Evolutionary conservation across 163 green algal genomes (phyloP).

Genomic region (Botryococcus braunii): DNA sequence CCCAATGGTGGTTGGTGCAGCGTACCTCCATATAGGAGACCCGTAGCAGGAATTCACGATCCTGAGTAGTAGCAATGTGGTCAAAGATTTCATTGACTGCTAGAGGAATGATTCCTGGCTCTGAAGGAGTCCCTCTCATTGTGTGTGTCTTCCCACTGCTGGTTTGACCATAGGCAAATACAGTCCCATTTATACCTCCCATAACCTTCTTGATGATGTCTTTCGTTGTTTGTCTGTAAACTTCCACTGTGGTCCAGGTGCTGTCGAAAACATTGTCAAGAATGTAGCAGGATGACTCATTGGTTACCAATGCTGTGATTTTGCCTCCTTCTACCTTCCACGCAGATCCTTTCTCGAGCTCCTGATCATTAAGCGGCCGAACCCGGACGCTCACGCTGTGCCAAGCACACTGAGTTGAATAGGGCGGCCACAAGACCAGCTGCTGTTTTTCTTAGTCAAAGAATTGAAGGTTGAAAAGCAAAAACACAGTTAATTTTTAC

Average conservation of each 20-base stretch:
- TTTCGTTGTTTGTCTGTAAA: conserved; percentile 61
- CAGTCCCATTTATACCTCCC: conserved; percentile 85
- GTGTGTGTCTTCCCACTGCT: conserved; percentile 92
- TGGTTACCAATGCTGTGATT: conserved; percentile 29
- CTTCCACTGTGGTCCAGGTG: conserved; percentile 35
- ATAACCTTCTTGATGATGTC: conserved; percentile 71
- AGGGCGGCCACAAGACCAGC: not conserved
- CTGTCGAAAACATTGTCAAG: conserved; percentile 76
- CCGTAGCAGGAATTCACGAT: conserved; percentile 83
- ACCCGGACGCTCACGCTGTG: conserved; percentile 77
- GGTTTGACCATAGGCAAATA: conserved; percentile 95
- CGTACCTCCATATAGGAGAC: conserved; percentile 94
- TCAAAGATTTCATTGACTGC: conserved; percentile 83
- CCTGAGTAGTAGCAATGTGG: conserved; percentile 52
- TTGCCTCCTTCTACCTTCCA: conserved; percentile 64
- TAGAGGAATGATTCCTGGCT: conserved; percentile 76
- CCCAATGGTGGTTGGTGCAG: too few species aligned
- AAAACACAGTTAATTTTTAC: conserved; percentile 6
- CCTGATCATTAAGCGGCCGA: conserved; percentile 64
- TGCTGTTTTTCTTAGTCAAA: not conserved
- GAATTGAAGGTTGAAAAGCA: not conserved
- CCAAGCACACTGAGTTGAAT: not conserved
- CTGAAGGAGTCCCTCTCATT: conserved; percentile 66
- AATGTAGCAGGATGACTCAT: conserved; percentile 35
- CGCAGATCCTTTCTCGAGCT: conserved; percentile 45